Percentiles rank a stretch among this genome's conserved stretches.
Evolutionary conservation across 306 rosid genomes (phyloP).

Genomic region (Abrus precatorius): DNA sequence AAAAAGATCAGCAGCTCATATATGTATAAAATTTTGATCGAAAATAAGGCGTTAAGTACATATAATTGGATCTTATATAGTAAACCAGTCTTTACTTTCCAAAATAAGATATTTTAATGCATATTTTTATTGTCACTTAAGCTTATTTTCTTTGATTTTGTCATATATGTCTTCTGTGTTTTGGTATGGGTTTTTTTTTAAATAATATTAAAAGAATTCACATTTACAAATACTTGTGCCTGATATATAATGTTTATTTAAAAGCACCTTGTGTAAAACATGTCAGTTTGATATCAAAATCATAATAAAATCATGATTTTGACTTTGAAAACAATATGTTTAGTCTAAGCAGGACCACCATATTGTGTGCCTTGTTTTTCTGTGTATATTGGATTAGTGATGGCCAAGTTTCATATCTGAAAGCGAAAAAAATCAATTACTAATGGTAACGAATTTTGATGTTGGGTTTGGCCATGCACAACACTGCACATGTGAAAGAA

Average conservation of each 20-base stretch:
- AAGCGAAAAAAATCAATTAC: neutral
- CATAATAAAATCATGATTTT: constrained; percentile 30
- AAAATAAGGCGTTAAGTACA: neutral
- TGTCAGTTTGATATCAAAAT: constrained; percentile 31
- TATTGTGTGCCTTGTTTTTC: constrained; percentile 4
- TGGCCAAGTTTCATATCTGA: neutral
- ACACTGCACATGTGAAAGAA: constrained; percentile 33
- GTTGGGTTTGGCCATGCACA: constrained; percentile 39
- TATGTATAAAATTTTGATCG: neutral
- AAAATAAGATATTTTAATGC: too few species aligned
- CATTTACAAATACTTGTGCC: too few species aligned
- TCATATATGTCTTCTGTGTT: too few species aligned
- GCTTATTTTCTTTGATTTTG: too few species aligned
- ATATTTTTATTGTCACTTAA: too few species aligned
- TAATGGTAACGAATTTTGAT: constrained; percentile 25
- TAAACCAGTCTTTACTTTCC: too few species aligned
- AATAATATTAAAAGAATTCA: too few species aligned
- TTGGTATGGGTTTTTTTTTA: too few species aligned
- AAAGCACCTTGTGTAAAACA: neutral
- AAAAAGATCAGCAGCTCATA: neutral
- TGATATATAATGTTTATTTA: neutral
- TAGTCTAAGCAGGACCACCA: constrained; percentile 43
- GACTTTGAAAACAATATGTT: constrained; percentile 29
- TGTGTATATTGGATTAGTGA: constrained; percentile 17
- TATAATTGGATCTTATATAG: neutral